phyloP scores from a whole-genome alignment of 2,329 filamentous ascomycete species.

The Botryotinia calthae region DNA sequence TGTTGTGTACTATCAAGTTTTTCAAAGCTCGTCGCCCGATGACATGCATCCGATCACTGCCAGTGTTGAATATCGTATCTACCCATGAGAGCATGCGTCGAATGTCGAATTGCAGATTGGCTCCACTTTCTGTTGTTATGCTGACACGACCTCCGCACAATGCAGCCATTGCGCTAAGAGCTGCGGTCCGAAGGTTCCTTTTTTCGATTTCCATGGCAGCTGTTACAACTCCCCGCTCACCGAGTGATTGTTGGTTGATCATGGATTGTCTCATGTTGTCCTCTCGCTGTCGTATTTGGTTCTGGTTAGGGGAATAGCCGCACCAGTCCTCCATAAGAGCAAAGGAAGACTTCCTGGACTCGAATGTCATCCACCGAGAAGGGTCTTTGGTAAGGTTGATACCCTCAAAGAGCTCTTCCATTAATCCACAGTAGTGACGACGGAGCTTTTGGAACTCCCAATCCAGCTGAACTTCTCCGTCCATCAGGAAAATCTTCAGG shows the following conservation, averaged over 20 bases:
- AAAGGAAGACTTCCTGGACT: slow-evolving; percentile 92
- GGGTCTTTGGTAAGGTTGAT: slow-evolving; percentile 83
- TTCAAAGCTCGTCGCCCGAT: slow-evolving; percentile 86
- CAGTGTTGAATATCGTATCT: slow-evolving; percentile 87
- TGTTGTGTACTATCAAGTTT: slow-evolving; percentile 87
- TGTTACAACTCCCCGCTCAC: slow-evolving; percentile 74
- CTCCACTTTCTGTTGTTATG: slow-evolving; percentile 82
- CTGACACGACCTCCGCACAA: slow-evolving; percentile 84
- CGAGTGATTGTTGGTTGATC: slow-evolving; percentile 70
- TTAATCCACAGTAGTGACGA: slow-evolving; percentile 88
- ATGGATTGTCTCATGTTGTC: slow-evolving; percentile 84
- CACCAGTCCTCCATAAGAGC: slow-evolving; percentile 99
- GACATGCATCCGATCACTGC: slow-evolving; percentile 86
- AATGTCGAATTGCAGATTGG: slow-evolving; percentile 87
- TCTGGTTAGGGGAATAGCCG: slow-evolving; percentile 89
- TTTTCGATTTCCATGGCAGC: slow-evolving; percentile 97
- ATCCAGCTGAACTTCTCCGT: slow-evolving; percentile 90
- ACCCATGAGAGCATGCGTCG: slow-evolving; percentile 93
- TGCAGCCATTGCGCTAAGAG: slow-evolving; percentile 91
- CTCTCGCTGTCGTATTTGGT: slow-evolving; percentile 76
- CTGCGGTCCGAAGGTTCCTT: slow-evolving; percentile 83
- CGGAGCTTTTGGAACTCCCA: slow-evolving; percentile 91
- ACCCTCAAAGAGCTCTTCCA: slow-evolving; percentile 89
- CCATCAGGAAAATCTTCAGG: slow-evolving; percentile 89
- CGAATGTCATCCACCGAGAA: slow-evolving; percentile 94